These are phyloP conservation scores for Papilionanthe hybrid DNA, from an alignment of 116 monocot species.

Conservation along the genomic window DNA sequence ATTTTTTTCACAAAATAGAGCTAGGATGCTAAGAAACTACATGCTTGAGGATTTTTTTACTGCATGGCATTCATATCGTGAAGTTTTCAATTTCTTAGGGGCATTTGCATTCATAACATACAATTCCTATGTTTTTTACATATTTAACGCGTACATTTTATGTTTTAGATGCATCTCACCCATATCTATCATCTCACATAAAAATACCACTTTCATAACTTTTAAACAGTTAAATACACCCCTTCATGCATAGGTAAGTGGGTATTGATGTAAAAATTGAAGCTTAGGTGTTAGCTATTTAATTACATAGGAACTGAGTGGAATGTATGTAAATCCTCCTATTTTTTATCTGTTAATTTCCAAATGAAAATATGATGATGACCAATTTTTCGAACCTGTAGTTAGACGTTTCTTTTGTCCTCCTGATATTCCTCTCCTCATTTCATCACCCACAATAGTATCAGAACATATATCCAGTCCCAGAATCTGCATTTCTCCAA, in stretches of 20 bases:
- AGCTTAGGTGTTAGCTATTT: no score
- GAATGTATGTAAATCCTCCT: no score
- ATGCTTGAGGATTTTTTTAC: neutral
- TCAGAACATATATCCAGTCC: slow-evolving; percentile 42
- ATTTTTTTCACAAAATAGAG: neutral
- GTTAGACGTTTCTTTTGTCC: slow-evolving; percentile 46
- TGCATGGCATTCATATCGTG: neutral
- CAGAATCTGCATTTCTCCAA: slow-evolving; percentile 24
- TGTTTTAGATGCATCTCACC: no score
- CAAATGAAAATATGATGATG: neutral
- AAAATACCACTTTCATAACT: no score
- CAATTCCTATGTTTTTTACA: no score
- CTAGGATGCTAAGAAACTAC: neutral
- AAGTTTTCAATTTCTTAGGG: neutral
- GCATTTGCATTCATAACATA: no score
- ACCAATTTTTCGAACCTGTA: slow-evolving; percentile 20
- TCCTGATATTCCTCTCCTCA: slow-evolving; percentile 42
- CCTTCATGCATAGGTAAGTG: no score
- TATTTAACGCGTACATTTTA: no score
- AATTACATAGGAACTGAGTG: no score
- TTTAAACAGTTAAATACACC: no score
- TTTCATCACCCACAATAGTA: slow-evolving; percentile 37
- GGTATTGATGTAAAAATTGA: no score
- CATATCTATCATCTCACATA: no score
- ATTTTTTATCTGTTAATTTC: neutral